Percentiles rank a stretch among this genome's conserved stretches.
These are phyloP conservation scores for Phaffia australis DNA, from an alignment of 768 basidiomycete species.

Conservation along the genomic window DNA sequence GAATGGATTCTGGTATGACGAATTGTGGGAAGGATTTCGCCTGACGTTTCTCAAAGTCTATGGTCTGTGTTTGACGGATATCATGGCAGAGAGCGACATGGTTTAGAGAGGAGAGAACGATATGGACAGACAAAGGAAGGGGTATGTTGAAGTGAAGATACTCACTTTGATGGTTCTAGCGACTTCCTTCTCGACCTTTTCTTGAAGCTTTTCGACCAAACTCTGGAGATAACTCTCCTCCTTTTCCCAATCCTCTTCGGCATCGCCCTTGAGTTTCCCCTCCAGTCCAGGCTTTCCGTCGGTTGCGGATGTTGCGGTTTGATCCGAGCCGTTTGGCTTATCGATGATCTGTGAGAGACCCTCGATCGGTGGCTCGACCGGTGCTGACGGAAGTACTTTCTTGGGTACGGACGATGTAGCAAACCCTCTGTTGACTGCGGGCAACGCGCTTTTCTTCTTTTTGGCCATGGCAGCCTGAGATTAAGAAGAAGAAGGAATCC, in stretches of 20 bases:
- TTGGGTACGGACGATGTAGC: no score
- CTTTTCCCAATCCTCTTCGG: constrained; percentile 28
- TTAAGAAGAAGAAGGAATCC: no score
- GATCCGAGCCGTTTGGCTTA: no score
- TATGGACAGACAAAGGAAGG: constrained; percentile 1
- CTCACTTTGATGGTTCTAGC: constrained; percentile 57
- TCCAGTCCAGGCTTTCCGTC: no score
- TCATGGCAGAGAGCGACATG: constrained; percentile 2
- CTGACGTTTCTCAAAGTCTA: constrained; percentile 70
- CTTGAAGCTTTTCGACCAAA: constrained; percentile 70
- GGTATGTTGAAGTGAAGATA: neutral
- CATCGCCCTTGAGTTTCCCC: neutral
- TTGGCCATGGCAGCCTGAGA: no score
- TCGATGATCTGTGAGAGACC: no score
- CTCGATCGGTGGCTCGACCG: no score
- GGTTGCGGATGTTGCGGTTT: no score
- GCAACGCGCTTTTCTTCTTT: no score
- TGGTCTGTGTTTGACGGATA: constrained; percentile 43
- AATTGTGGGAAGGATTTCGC: constrained; percentile 54
- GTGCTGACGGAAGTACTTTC: no score
- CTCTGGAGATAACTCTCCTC: constrained; percentile 49
- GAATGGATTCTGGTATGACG: constrained; percentile 51
- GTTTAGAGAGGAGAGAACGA: neutral
- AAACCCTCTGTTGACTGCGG: no score
- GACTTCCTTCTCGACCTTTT: constrained; percentile 80